phyloP scores from a whole-genome alignment of 805 yeast species.

The Saccharomycopsis sp. region DNA sequence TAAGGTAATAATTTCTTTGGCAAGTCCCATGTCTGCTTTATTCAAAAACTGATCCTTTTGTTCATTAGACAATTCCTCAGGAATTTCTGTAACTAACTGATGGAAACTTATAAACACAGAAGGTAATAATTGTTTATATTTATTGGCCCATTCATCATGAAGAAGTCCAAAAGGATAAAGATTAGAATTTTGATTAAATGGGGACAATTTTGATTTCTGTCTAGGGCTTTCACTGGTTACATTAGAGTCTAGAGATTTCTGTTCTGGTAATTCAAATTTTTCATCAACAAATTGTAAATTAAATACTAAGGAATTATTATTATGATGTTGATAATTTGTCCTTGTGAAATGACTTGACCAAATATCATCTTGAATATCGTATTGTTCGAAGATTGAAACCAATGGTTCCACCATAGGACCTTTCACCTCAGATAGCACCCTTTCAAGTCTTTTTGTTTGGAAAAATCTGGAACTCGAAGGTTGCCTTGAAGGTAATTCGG shows the following conservation, averaged over 20 bases:
- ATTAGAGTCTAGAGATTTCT: slow-evolving; percentile 3
- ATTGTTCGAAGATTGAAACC: slow-evolving; percentile 23
- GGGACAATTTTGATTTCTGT: slow-evolving; percentile 29
- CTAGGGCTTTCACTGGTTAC: background rate
- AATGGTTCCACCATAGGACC: slow-evolving; percentile 20
- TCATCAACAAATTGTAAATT: slow-evolving; percentile 26
- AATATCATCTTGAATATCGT: slow-evolving; percentile 20
- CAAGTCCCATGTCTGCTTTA: slow-evolving; percentile 25
- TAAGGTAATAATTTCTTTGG: slow-evolving; percentile 27
- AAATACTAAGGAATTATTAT: slow-evolving; percentile 22
- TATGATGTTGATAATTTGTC: slow-evolving; percentile 19
- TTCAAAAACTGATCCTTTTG: slow-evolving; percentile 17
- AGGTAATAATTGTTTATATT: slow-evolving; percentile 39
- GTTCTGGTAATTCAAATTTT: slow-evolving; percentile 21
- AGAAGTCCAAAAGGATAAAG: slow-evolving; percentile 33
- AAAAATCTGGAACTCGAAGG: no score
- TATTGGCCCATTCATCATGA: slow-evolving; percentile 41
- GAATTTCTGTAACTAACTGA: slow-evolving; percentile 29
- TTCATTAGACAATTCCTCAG: no score
- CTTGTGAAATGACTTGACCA: slow-evolving; percentile 23
- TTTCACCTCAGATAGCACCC: slow-evolving; percentile 3
- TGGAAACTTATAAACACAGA: slow-evolving; percentile 35
- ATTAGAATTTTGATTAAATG: slow-evolving; percentile 31
- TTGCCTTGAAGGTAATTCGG: no score
- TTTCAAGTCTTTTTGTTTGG: no score